phyloP scores from a whole-genome alignment of 805 yeast genomes.

The Lachancea sp. region DNA sequence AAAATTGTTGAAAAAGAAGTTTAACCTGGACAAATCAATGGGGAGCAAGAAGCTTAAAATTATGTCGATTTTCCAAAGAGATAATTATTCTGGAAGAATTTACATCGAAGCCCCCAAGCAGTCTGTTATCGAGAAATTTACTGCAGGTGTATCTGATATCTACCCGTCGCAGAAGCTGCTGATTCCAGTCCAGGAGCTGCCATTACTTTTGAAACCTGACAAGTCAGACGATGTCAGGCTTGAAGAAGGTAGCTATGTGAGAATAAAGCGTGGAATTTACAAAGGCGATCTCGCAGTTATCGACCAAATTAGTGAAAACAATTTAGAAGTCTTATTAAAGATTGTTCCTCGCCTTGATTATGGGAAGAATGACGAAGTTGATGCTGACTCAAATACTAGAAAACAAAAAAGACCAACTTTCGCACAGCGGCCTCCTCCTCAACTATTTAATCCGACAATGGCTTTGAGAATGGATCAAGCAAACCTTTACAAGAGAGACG shows the following conservation, averaged over 20 bases:
- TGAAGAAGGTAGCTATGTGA: slow-evolving; percentile 86
- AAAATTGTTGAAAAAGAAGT: slow-evolving; percentile 75
- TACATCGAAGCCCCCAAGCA: slow-evolving; percentile 92
- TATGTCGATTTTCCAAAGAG: slow-evolving; percentile 87
- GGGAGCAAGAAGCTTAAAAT: slow-evolving; percentile 72
- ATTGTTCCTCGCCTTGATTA: slow-evolving; percentile 92
- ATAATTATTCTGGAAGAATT: slow-evolving; percentile 83
- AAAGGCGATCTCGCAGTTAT: slow-evolving; percentile 91
- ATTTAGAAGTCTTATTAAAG: slow-evolving; percentile 88
- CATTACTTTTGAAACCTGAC: slow-evolving; percentile 83
- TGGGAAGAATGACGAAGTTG: slow-evolving; percentile 56
- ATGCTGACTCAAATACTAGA: slow-evolving; percentile 44
- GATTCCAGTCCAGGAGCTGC: slow-evolving; percentile 94
- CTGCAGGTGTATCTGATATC: slow-evolving; percentile 84
- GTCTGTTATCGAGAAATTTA: slow-evolving; percentile 83
- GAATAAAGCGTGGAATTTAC: slow-evolving; percentile 85
- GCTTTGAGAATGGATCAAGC: slow-evolving; percentile 81
- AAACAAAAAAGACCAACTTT: slow-evolving; percentile 47
- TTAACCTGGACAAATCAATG: slow-evolving; percentile 62
- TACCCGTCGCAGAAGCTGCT: slow-evolving; percentile 67
- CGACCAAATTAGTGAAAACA: slow-evolving; percentile 88
- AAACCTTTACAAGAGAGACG: slow-evolving; percentile 59
- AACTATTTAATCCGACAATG: slow-evolving; percentile 81
- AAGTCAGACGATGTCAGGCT: slow-evolving; percentile 82
- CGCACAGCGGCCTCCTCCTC: slow-evolving; percentile 73